Evolutionary conservation across 1,284 basidiomycete species (phyloP), one percentile per base, ranked within the genome.

Genomic region (Singerocomus inundabilis): DNA sequence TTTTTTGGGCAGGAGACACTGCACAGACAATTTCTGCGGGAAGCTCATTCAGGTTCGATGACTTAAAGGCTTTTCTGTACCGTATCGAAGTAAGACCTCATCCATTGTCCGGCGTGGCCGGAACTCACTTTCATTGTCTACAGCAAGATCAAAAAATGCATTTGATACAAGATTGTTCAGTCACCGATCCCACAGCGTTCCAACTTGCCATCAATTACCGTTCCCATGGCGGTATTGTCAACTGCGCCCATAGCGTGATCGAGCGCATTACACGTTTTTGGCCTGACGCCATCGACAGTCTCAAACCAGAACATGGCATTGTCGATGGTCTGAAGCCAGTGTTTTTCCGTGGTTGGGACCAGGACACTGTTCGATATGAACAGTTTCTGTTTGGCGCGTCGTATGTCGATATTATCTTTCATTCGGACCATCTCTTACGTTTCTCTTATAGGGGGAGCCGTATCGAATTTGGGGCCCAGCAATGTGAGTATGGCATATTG

Each of bases 1-100:
- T 86, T 21, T 88, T 88, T 59, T 90, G 84, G 83, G 87, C 87
- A 0, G 88, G 87, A 0, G 87, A 90, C 59, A 90, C 88, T 0
- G 86, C 87, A 0, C 87, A 90, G 57, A 85, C 86, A 0, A 89
- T 90, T 16, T 81, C 82, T 0, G 75, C 79, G 1, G 87, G 86
- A 0, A 86, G 83, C 49, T 79, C 83, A 0, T 89, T 90, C 57
- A 69, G 82, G 12, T 90, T 90, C 63, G 71, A 85, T 53, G 86
- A 88, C 37, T 61, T 90, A 48, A 89, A 84, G 56, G 76, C 85
- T 0, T 84, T 85, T 57, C 57, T 88, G 25, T 78, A 79, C 50
- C 73, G 79, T 24, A 62, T 80, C 0, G 82, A 88, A 70, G 85
- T 81, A 48, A 26, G 64, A 0, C 7, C 0, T 6, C 8, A 2